phyloP scores from a whole-genome alignment of 2,329 filamentous ascomycete genomes.

The Cordyceps fumosorosea region DNA sequence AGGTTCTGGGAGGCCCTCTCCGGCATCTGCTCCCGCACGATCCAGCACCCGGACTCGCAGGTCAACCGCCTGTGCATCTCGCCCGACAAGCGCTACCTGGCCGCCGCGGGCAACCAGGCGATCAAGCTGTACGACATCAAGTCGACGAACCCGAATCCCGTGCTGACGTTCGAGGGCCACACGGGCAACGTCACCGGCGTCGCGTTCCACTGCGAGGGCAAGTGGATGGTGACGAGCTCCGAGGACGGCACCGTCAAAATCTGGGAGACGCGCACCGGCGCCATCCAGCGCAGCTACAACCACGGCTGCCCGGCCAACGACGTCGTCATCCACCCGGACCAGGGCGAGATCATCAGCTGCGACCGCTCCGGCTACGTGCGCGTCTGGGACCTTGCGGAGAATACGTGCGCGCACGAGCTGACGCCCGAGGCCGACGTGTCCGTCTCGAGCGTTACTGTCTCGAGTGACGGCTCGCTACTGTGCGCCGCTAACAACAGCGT shows the following conservation, averaged over 20 bases:
- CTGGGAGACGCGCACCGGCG: slow-evolving; percentile 84
- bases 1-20: slow-evolving; percentile 99
- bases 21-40: slow-evolving; percentile 95
- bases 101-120: slow-evolving; percentile 70
- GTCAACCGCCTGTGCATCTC: slow-evolving; percentile 98
- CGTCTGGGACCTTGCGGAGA: slow-evolving; percentile 95
- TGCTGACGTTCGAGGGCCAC: slow-evolving; percentile 93
- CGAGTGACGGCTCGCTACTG: slow-evolving; percentile 85
- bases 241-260: slow-evolving; percentile 97
- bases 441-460: slow-evolving; percentile 90
- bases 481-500: slow-evolving; percentile 91
- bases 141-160: slow-evolving; percentile 89
- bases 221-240: slow-evolving; percentile 99
- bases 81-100: slow-evolving; percentile 92
- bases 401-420: slow-evolving; percentile 91
- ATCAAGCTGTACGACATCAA: slow-evolving; percentile 99
- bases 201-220: slow-evolving; percentile 96
- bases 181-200: slow-evolving; percentile 94
- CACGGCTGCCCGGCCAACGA: slow-evolving; percentile 90
- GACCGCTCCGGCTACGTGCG: slow-evolving; percentile 88
- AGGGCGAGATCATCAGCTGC: slow-evolving; percentile 95
- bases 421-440: slow-evolving; percentile 94
- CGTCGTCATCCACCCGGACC: slow-evolving; percentile 98
- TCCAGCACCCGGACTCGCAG: slow-evolving; percentile 96
- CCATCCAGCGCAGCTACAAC: slow-evolving; percentile 85